Evolutionary conservation across 345 rosid species (phyloP), one percentile per base, ranked within the genome.

Genomic region (Clausena lansium): DNA sequence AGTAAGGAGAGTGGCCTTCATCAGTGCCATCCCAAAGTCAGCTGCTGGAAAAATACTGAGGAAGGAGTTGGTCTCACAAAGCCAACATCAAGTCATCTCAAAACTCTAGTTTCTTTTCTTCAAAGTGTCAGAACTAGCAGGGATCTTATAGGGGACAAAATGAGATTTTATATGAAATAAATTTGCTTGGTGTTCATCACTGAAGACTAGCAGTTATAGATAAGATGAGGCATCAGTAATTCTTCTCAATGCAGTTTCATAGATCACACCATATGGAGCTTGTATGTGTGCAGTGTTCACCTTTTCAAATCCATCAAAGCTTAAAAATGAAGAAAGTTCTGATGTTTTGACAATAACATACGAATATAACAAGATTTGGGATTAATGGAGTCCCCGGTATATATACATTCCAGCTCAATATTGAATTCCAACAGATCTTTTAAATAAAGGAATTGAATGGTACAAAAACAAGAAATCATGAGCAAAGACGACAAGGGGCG

Each of bases 21-120:
- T 88, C 70, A 57, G 68, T 74, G 80, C 76, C 33, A 89, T 89
- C 39, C 95, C 93, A 5, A 89, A 83, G 78, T 91, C 93, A 25
- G 91, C 90, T 32, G 89, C 93, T 0, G 95, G 91, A 28, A 91
- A 91, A 80, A 87, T 91, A 68, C 75, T 86, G 75, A 88, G 91
- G 82, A 91, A 87, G 78, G 71, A 91, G 62, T 80, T 91, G 58
- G 81, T 85, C 75, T 70, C 84, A 22, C 86, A 52, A 41, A 84
- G 81, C 81, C 87, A 77, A 80, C 81, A 76, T 52, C 81, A 67
- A 67, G 10, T 80, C 39, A n/a, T 33, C 67, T 81, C 89, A 60
- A 89, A 82, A 61, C 52, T 91, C 74, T 88, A 79, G 66, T 73
- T 57, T 32, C 36, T 35, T 39, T 15, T 19, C 38, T 73, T 73